Conservation (phyloP, 306 rosid species). For the Cicer judaicum region DNA sequence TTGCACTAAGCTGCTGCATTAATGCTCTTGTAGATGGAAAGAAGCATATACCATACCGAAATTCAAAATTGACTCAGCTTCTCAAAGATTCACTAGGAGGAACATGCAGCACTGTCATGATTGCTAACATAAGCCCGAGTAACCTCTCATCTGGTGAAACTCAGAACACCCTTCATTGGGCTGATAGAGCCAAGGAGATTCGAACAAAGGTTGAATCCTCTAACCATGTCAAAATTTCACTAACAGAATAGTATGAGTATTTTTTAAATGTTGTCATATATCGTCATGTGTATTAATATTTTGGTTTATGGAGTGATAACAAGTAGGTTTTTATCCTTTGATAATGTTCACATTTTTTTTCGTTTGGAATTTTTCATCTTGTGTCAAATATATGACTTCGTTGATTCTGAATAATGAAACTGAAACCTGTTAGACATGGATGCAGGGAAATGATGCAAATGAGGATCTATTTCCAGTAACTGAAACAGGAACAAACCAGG, state of each 20-base stretch:
- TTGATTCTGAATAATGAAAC: no score
- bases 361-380: slow-evolving; percentile 3
- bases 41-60: no score
- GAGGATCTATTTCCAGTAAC: no score
- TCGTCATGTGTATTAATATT: background rate
- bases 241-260: slow-evolving; percentile 7
- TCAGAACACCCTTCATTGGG: slow-evolving; percentile 94
- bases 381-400: slow-evolving; percentile 34
- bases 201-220: slow-evolving; percentile 27
- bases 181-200: slow-evolving; percentile 84
- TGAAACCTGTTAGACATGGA: no score
- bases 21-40: no score
- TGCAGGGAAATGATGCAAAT: no score
- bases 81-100: slow-evolving; percentile 94
- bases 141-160: slow-evolving; percentile 86
- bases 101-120: slow-evolving; percentile 88
- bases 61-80: slow-evolving; percentile 92
- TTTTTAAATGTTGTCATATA: background rate
- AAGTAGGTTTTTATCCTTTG: background rate
- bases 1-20: slow-evolving; percentile 91
- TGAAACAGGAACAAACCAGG: background rate
- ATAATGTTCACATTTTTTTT: background rate
- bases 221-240: slow-evolving; percentile 23
- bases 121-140: slow-evolving; percentile 94
- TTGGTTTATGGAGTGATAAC: background rate